Evolutionary conservation across 805 yeast genomes (phyloP).

Genomic region (Barnettozyma siamensis): DNA sequence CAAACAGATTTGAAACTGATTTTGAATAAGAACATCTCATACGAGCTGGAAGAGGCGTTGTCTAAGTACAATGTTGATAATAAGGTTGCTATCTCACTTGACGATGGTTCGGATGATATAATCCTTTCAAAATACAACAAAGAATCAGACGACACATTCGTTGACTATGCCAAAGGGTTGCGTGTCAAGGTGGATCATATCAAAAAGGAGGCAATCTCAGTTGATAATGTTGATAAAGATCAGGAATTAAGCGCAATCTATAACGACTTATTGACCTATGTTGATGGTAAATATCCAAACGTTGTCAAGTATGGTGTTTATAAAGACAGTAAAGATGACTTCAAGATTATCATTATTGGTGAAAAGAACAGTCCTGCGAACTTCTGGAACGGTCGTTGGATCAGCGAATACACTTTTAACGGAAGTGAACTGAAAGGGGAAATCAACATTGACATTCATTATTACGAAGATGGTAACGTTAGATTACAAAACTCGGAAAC

Average conservation of each 20-base stretch:
- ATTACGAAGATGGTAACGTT: conserved; percentile 95
- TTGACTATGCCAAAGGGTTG: conserved; percentile 45
- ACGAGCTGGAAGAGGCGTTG: conserved; percentile 31
- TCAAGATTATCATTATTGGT: conserved; percentile 54
- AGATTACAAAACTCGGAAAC: conserved; percentile 49
- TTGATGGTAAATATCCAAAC: conserved; percentile 62
- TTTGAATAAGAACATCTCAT: conserved; percentile 34
- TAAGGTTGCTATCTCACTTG: conserved; percentile 26
- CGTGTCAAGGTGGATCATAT: conserved; percentile 57
- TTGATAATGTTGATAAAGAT: conserved; percentile 36
- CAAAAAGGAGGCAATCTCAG: conserved; percentile 42
- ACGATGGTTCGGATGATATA: conserved; percentile 29
- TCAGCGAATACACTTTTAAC: conserved; percentile 49
- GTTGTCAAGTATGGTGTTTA: conserved; percentile 40
- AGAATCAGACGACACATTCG: conserved; percentile 40
- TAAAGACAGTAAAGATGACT: conserved; percentile 25
- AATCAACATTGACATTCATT: conserved; percentile 73
- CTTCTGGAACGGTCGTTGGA: conserved; percentile 90
- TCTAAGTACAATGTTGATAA: conserved; percentile 37
- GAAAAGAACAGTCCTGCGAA: conserved; percentile 68
- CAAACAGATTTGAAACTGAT: conserved; percentile 36
- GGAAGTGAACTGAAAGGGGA: conserved; percentile 41
- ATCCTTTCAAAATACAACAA: conserved; percentile 47
- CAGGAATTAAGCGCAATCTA: conserved; percentile 15
- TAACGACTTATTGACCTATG: conserved; percentile 37